Percentiles rank a stretch among this genome's conserved stretches.
Conservation (phyloP, 148 eudicot genomes). For the Fagopyrum tataricum region DNA sequence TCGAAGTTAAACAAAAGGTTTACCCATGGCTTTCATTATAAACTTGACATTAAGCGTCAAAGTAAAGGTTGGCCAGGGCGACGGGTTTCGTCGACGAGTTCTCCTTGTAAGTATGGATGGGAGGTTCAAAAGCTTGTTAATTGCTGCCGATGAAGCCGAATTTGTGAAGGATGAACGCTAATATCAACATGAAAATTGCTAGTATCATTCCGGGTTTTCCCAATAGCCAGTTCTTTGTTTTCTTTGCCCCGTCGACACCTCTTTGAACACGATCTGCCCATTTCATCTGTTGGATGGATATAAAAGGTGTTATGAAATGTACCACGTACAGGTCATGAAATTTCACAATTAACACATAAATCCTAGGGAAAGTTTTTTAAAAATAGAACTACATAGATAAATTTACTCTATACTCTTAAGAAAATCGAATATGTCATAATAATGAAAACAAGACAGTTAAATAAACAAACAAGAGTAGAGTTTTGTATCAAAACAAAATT, state of each 20-base stretch:
- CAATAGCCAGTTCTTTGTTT: constrained; percentile 89
- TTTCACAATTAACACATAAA: no score
- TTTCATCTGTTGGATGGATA: constrained; percentile 48
- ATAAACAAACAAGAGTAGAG: background rate
- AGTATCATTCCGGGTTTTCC: constrained; percentile 78
- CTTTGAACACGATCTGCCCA: constrained; percentile 93
- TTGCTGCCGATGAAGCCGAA: constrained; percentile 74
- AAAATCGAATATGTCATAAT: background rate
- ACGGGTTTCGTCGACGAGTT: background rate
- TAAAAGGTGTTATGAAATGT: constrained; percentile 11
- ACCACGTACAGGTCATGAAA: no score
- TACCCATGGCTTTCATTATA: background rate
- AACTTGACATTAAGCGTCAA: background rate
- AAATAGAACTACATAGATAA: no score
- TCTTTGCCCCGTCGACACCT: constrained; percentile 66
- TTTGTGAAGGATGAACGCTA: constrained; percentile 74
- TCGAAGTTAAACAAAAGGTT: background rate
- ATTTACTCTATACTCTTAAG: no score
- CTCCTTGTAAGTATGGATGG: background rate
- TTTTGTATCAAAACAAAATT: background rate
- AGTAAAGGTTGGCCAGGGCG: background rate
- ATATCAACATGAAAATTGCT: constrained; percentile 72
- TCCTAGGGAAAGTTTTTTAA: no score
- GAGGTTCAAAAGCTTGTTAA: background rate
- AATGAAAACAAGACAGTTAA: background rate